Conservation (phyloP, 805 yeast species). For the Wickerhamomyces tratensis region DNA sequence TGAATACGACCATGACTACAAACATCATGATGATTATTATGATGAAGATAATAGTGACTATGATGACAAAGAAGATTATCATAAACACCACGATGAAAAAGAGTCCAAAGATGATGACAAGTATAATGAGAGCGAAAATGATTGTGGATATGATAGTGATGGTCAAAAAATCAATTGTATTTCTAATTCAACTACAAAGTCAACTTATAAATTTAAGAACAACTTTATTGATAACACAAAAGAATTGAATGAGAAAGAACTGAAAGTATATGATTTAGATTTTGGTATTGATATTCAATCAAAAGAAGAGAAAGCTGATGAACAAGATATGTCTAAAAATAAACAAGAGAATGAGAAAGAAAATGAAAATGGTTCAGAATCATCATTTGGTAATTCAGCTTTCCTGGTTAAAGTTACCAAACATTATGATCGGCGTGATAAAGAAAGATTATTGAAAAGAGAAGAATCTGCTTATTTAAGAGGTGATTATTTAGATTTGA, state of each 20-base stretch:
- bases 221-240: too few species aligned
- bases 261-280: too few species aligned
- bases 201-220: too few species aligned
- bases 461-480: neutral
- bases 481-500: slow-evolving; percentile 26
- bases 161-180: too few species aligned
- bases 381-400: slow-evolving; percentile 41
- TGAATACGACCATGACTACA: slow-evolving; percentile 14
- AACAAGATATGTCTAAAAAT: neutral
- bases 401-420: neutral
- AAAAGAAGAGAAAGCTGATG: neutral
- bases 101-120: slow-evolving; percentile 72
- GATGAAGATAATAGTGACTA: slow-evolving; percentile 6
- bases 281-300: too few species aligned
- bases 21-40: slow-evolving; percentile 17
- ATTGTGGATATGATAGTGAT: slow-evolving; percentile 62
- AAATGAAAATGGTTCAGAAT: slow-evolving; percentile 55
- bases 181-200: too few species aligned
- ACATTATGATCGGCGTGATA: neutral
- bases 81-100: slow-evolving; percentile 65
- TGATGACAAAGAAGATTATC: slow-evolving; percentile 55
- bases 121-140: slow-evolving; percentile 59
- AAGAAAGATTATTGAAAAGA: neutral
- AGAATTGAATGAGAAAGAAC: too few species aligned
- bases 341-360: slow-evolving; percentile 54